Evolutionary conservation across 176 grass and related monocot species (phyloP).

Genomic region (Avena insularis): DNA sequence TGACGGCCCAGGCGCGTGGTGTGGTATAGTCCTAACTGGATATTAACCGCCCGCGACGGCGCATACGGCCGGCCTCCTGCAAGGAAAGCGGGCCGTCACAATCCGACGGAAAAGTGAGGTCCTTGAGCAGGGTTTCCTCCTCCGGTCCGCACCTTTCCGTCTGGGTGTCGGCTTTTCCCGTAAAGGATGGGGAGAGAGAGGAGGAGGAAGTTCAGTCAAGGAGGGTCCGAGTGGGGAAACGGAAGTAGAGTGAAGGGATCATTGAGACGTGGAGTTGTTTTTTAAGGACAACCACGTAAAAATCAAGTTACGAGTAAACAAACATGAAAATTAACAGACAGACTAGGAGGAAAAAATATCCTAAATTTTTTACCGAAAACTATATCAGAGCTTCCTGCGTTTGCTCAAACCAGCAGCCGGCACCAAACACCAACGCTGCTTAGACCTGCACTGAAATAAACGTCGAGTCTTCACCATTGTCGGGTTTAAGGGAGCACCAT

Average conservation of each 20-base stretch:
- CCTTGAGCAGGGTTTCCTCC: conserved; percentile 32
- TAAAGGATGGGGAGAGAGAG: conserved; percentile 3
- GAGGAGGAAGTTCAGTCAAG: neutral
- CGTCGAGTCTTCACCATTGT: too few species aligned
- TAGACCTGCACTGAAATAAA: too few species aligned
- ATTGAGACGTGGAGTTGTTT: neutral
- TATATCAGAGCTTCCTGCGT: too few species aligned
- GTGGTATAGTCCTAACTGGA: conserved; percentile 30
- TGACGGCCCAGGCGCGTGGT: conserved; percentile 10
- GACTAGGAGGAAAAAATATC: too few species aligned
- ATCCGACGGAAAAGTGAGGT: conserved; percentile 45
- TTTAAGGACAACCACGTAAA: too few species aligned
- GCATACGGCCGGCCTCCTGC: conserved; percentile 7
- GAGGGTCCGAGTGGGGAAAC: neutral
- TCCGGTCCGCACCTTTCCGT: conserved; percentile 45
- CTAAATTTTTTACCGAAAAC: too few species aligned
- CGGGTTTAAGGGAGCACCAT: too few species aligned
- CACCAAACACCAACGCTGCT: too few species aligned
- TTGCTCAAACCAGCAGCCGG: too few species aligned
- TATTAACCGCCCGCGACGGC: conserved; percentile 31
- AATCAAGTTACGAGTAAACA: too few species aligned
- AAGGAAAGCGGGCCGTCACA: conserved; percentile 36
- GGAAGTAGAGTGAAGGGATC: conserved; percentile 4
- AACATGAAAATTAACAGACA: too few species aligned
- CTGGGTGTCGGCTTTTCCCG: conserved; percentile 48